phyloP scores from a whole-genome alignment of 169 alveolate genomes.

The Plasmodium vinckei region DNA sequence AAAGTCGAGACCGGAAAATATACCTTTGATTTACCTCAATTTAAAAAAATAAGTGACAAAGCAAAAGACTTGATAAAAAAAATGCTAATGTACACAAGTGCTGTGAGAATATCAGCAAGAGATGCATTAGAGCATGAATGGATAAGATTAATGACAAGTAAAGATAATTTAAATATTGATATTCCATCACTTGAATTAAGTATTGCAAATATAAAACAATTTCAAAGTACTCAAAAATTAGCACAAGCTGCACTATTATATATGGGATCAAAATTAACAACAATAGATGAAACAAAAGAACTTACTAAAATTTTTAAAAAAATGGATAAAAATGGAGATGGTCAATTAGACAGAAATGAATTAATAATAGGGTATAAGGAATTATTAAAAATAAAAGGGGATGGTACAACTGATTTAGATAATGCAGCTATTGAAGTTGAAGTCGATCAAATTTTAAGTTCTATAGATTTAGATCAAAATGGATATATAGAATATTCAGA shows the following conservation, averaged over 20 bases:
- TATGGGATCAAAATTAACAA: conserved; percentile 92
- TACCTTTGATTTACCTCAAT: conserved; percentile 85
- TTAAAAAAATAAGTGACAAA: conserved; percentile 89
- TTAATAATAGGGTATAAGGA: conserved; percentile 90
- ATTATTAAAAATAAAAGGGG: conserved; percentile 85
- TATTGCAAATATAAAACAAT: conserved; percentile 87
- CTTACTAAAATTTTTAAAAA: conserved; percentile 91
- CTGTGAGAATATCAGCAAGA: conserved; percentile 89
- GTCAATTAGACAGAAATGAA: conserved; percentile 89
- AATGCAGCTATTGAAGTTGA: conserved; percentile 88
- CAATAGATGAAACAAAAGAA: conserved; percentile 92
- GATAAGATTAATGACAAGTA: conserved; percentile 87
- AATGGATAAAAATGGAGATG: conserved; percentile 94
- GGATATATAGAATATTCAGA: conserved; percentile 93
- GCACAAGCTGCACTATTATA: conserved; percentile 93
- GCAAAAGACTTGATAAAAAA: conserved; percentile 91
- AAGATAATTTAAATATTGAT: conserved; percentile 78
- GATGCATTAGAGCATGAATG: conserved; percentile 90
- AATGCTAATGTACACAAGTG: conserved; percentile 90
- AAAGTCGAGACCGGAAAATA: conserved; percentile 91
- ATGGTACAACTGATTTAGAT: conserved; percentile 83
- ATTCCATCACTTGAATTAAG: conserved; percentile 86
- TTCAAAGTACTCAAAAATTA: conserved; percentile 91
- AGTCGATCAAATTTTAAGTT: conserved; percentile 89
- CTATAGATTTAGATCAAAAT: conserved; percentile 91